These are phyloP conservation scores for Emmonsiellopsis sp. DNA, from an alignment of 2,329 filamentous ascomycete species.

Conservation along the genomic window DNA sequence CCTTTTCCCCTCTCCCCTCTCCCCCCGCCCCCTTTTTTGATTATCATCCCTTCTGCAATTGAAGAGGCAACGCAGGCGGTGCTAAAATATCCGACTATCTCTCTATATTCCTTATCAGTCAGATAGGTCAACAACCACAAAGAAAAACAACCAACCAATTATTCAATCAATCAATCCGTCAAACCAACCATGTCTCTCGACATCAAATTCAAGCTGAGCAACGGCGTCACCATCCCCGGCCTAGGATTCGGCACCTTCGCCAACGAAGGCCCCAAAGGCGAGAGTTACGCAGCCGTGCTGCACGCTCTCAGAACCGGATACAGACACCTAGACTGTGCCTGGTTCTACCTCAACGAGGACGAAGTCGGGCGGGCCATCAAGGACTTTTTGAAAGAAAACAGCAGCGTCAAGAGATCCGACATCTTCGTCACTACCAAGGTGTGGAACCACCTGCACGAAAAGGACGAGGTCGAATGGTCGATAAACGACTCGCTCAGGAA, in stretches of 20 bases:
- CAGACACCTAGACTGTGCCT: conserved; percentile 47
- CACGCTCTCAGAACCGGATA: conserved; percentile 44
- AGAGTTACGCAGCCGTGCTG: conserved; percentile 46
- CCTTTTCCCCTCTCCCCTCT: not conserved
- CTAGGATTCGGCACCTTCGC: conserved; percentile 57
- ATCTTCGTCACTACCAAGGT: conserved; percentile 46
- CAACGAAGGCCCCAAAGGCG: conserved; percentile 53
- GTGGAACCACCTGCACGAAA: conserved; percentile 44
- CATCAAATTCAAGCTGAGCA: conserved; percentile 43
- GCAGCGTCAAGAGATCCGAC: conserved; percentile 39
- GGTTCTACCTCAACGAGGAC: conserved; percentile 45
- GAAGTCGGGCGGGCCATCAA: conserved; percentile 44
- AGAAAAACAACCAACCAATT: not conserved
- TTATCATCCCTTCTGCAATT: not conserved
- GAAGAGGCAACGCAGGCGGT: not conserved
- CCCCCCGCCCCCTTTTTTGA: not conserved
- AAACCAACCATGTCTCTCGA: conserved; percentile 45
- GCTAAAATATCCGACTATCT: not conserved
- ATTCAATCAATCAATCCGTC: not conserved
- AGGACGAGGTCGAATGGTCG: conserved; percentile 39
- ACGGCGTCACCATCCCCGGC: conserved; percentile 52
- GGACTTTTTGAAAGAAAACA: conserved; percentile 45
- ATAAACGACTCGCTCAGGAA: conserved; percentile 53
- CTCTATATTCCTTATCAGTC: not conserved
- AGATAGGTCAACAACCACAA: not conserved